phyloP scores from a whole-genome alignment of 2,329 filamentous ascomycete species.

The Xylariaceae sp. region DNA sequence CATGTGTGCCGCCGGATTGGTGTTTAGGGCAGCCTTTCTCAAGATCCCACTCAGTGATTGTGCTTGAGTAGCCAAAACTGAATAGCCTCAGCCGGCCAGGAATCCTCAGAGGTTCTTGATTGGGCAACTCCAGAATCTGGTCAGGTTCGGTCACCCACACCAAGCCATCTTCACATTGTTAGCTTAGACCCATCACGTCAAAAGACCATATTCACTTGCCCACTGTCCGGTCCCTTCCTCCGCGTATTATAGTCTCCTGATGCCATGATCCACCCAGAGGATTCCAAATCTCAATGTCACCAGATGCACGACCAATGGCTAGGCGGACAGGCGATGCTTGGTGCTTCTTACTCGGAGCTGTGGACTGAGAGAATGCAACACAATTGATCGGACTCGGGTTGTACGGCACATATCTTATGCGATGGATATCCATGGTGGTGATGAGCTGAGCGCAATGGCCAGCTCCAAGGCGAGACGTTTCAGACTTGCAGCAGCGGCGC shows the following conservation, averaged over 20 bases:
- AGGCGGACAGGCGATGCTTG: slow-evolving; percentile 64
- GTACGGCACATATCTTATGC: slow-evolving; percentile 92
- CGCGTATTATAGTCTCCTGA: slow-evolving; percentile 82
- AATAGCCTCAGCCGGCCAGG: slow-evolving; percentile 81
- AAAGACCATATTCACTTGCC: slow-evolving; percentile 9
- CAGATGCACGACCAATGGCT: slow-evolving; percentile 88
- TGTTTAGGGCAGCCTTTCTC: slow-evolving; percentile 72
- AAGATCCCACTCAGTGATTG: slow-evolving; percentile 93
- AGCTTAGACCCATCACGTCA: neutral
- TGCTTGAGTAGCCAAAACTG: slow-evolving; percentile 91
- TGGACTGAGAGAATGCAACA: slow-evolving; percentile 84
- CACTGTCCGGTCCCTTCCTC: slow-evolving; percentile 67
- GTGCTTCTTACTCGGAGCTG: slow-evolving; percentile 40
- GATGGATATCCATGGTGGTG: slow-evolving; percentile 83
- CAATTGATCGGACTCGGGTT: slow-evolving; percentile 90
- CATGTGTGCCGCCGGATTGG: slow-evolving; percentile 87
- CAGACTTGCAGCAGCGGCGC: neutral
- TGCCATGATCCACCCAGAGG: slow-evolving; percentile 78
- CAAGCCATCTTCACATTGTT: slow-evolving; percentile 69
- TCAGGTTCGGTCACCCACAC: slow-evolving; percentile 88
- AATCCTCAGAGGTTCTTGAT: slow-evolving; percentile 56
- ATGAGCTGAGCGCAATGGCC: slow-evolving; percentile 1
- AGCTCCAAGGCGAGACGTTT: slow-evolving; percentile 3
- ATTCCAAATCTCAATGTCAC: slow-evolving; percentile 98
- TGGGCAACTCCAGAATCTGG: slow-evolving; percentile 48